A percentile compares a stretch with the other conserved stretches of the same genome.
Evolutionary conservation across 768 basidiomycete genomes (phyloP).

Genomic region (Phlebiopsis gigantea): DNA sequence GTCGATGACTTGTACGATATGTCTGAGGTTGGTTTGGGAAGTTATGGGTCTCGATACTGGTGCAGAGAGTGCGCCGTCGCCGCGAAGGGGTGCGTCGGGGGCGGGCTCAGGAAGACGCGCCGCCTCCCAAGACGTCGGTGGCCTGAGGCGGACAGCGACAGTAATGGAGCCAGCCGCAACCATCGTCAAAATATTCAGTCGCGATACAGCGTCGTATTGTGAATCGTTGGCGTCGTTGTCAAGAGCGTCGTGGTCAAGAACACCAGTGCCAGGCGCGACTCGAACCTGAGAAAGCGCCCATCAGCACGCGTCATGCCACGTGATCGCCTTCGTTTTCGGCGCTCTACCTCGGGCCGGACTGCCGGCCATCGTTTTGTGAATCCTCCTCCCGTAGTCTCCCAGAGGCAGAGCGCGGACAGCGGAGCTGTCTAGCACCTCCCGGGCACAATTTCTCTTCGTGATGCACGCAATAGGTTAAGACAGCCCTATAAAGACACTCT

Average conservation of each 20-base stretch:
- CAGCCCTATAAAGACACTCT: background rate
- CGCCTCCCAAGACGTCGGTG: slow-evolving; percentile 80
- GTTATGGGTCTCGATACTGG: slow-evolving; percentile 44
- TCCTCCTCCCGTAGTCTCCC: background rate
- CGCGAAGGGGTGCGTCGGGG: slow-evolving; percentile 65
- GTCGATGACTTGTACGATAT: slow-evolving; percentile 86
- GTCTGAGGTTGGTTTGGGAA: slow-evolving; percentile 55
- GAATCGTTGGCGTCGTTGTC: background rate
- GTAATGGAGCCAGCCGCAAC: slow-evolving; percentile 84
- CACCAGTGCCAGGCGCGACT: slow-evolving; percentile 1
- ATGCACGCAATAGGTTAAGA: background rate
- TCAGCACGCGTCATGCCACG: background rate
- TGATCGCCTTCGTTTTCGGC: background rate
- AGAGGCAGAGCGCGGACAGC: background rate
- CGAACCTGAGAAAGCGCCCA: slow-evolving; percentile 4
- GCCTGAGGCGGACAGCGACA: slow-evolving; percentile 89
- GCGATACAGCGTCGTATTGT: background rate
- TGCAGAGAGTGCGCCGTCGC: slow-evolving; percentile 82
- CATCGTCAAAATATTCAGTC: slow-evolving; percentile 34
- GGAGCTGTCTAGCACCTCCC: background rate
- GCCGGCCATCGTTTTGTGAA: background rate
- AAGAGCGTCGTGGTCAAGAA: background rate
- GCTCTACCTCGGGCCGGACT: background rate
- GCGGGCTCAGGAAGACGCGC: slow-evolving; percentile 74
- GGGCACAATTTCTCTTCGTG: background rate